These are phyloP conservation scores for Penicilliopsis zonata DNA, from an alignment of 495 filamentous ascomycete genomes.

Conservation along the genomic window DNA sequence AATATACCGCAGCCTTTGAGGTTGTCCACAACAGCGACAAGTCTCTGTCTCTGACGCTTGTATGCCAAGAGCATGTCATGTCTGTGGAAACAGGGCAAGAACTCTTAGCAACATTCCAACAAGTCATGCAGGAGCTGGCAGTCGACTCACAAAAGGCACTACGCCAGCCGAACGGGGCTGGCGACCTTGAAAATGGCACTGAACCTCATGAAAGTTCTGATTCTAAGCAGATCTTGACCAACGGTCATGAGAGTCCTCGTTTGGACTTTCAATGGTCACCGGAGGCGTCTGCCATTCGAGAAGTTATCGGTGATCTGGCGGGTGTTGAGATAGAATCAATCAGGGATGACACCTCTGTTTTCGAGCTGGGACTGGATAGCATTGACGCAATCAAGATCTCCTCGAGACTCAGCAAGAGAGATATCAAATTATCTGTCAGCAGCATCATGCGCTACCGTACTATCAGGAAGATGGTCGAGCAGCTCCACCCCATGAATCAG, in stretches of 20 bases:
- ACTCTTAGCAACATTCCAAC: constrained; percentile 15
- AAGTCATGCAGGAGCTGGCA: constrained; percentile 12
- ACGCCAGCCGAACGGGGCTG: constrained; percentile 6
- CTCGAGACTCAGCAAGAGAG: constrained; percentile 45
- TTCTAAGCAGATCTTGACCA: neutral
- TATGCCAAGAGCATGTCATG: constrained; percentile 22
- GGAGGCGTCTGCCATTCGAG: constrained; percentile 34
- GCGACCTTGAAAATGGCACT: constrained; percentile 2
- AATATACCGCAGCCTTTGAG: constrained; percentile 69
- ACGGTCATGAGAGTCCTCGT: neutral
- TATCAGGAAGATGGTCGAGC: constrained; percentile 38
- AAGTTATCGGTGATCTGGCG: constrained; percentile 49
- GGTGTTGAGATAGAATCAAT: constrained; percentile 37
- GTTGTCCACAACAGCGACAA: constrained; percentile 36
- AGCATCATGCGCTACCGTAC: constrained; percentile 57
- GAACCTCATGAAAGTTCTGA: neutral
- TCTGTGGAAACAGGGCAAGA: constrained; percentile 8
- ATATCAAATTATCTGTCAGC: constrained; percentile 50
- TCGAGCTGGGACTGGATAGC: constrained; percentile 78
- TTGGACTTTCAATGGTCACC: constrained; percentile 44
- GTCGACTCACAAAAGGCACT: constrained; percentile 8
- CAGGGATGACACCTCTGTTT: constrained; percentile 49
- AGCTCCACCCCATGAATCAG: constrained; percentile 5
- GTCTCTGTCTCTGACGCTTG: constrained; percentile 39
- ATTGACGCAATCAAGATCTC: constrained; percentile 75